Conservation (phyloP, 768 basidiomycete species). For the Podaxis rugospora region DNA sequence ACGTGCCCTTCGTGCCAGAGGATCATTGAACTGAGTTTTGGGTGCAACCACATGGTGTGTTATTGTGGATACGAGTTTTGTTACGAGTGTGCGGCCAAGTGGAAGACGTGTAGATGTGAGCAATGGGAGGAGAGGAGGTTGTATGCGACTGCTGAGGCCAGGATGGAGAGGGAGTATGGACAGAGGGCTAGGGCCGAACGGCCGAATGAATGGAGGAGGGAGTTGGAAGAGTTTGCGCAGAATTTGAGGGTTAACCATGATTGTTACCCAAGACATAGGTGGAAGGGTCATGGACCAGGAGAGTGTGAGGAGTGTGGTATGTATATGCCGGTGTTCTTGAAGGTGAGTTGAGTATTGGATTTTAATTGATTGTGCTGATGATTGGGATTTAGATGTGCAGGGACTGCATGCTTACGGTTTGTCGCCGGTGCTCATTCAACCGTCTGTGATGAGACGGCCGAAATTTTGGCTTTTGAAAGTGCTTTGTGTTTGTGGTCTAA, state of each 20-base stretch:
- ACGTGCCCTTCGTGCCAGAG: constrained; percentile 57
- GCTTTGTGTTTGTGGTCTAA: background rate
- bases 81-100: constrained; percentile 55
- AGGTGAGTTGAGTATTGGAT: constrained; percentile 32
- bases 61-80: constrained; percentile 57
- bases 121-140: constrained; percentile 59
- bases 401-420: constrained; percentile 13
- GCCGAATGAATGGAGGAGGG: constrained; percentile 25
- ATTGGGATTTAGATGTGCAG: constrained; percentile 10
- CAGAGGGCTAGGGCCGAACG: constrained; percentile 16
- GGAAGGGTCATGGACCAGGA: constrained; percentile 42
- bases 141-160: constrained; percentile 36
- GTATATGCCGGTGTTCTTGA: constrained; percentile 37
- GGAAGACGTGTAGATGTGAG: constrained; percentile 58
- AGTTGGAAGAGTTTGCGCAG: constrained; percentile 27
- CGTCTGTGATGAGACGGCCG: background rate
- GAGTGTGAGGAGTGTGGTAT: constrained; percentile 42
- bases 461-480: background rate
- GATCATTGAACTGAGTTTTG: constrained; percentile 51
- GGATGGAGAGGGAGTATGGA: constrained; percentile 39
- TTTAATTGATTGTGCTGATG: background rate
- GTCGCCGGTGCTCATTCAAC: constrained; percentile 15
- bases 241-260: constrained; percentile 49
- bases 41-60: constrained; percentile 68
- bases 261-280: constrained; percentile 36